phyloP scores from a whole-genome alignment of 495 filamentous ascomycete genomes.

The Lasiosphaeria hispida region DNA sequence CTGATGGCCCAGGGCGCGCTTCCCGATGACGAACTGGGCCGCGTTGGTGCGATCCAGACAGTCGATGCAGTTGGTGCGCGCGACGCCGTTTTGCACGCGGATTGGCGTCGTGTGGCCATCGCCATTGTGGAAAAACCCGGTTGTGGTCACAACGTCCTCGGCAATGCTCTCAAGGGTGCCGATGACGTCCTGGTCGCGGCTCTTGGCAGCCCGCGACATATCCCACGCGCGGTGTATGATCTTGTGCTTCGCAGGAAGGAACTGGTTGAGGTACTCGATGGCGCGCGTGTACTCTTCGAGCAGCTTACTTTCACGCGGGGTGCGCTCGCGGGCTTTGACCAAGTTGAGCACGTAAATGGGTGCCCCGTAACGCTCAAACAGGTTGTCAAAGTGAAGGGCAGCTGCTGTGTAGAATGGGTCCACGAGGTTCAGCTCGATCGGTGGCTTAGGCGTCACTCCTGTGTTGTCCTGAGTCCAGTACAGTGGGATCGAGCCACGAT shows the following conservation, averaged over 20 bases:
- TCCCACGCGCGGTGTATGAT: conserved; percentile 95
- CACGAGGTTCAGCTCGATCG: conserved; percentile 87
- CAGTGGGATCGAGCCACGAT: conserved; percentile 92
- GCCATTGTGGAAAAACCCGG: conserved; percentile 94
- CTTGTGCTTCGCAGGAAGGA: conserved; percentile 76
- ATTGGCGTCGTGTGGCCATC: conserved; percentile 60
- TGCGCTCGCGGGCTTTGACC: conserved; percentile 85
- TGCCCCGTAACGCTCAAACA: conserved; percentile 90
- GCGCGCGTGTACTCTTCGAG: conserved; percentile 84
- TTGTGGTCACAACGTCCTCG: conserved; percentile 77
- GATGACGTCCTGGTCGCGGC: conserved; percentile 94
- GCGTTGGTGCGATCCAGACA: conserved; percentile 96
- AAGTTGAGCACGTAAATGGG: conserved; percentile 92
- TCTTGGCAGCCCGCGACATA: conserved; percentile 94
- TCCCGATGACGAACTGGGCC: conserved; percentile 97
- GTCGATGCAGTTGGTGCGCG: conserved; percentile 95
- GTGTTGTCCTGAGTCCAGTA: conserved; percentile 98
- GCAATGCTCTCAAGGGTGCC: conserved; percentile 84
- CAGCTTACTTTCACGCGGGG: conserved; percentile 88
- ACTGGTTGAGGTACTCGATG: conserved; percentile 92
- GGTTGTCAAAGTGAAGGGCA: conserved; percentile 92
- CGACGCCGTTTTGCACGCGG: conserved; percentile 85
- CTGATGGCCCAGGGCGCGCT: conserved; percentile 87
- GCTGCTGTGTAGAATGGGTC: conserved; percentile 97
- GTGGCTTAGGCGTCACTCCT: conserved; percentile 91